phyloP scores from a whole-genome alignment of 1,139 yeast species.

The Magnusiomyces paraingens region DNA sequence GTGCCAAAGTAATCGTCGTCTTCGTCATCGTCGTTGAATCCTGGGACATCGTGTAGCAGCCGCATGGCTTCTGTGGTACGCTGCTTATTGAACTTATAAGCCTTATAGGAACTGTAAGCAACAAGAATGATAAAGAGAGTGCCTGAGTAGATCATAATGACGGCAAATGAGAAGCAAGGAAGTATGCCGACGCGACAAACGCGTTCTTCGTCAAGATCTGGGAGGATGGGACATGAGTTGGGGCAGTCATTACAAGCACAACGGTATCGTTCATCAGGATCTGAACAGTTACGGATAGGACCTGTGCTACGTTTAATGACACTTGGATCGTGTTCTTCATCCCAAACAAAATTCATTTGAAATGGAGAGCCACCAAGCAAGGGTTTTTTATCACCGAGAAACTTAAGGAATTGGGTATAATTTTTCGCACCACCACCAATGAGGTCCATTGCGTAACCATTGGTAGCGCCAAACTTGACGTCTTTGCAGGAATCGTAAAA shows the following conservation, averaged over 20 bases:
- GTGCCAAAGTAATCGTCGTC: conserved; percentile 4
- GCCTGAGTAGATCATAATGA: conserved; percentile 46
- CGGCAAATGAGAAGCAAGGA: conserved; percentile 67
- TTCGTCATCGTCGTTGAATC: conserved; percentile 24
- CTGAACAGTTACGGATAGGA: conserved; percentile 51
- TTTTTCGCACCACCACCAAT: conserved; percentile 93
- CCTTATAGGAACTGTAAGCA: conserved; percentile 27
- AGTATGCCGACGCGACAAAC: conserved; percentile 55
- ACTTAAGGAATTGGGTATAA: conserved; percentile 67
- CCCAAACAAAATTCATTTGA: conserved; percentile 73
- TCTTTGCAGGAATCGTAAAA: conserved; percentile 83
- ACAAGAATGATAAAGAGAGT: conserved; percentile 39
- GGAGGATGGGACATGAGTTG: conserved; percentile 65
- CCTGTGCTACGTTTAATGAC: conserved; percentile 32
- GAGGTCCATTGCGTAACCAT: conserved; percentile 93
- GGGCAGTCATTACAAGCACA: conserved; percentile 89
- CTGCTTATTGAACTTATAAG: conserved; percentile 16
- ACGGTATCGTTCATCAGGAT: conserved; percentile 46
- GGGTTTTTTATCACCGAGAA: conserved; percentile 91
- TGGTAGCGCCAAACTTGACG: conserved; percentile 88
- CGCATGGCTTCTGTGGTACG: conserved; percentile 19
- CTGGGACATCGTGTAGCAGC: conserved; percentile 22
- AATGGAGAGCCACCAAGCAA: conserved; percentile 91
- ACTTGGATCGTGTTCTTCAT: conserved; percentile 26
- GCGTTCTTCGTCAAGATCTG: conserved; percentile 33